phyloP scores from a whole-genome alignment of 2,329 filamentous ascomycete genomes.

The Penicillium griseofulvum region DNA sequence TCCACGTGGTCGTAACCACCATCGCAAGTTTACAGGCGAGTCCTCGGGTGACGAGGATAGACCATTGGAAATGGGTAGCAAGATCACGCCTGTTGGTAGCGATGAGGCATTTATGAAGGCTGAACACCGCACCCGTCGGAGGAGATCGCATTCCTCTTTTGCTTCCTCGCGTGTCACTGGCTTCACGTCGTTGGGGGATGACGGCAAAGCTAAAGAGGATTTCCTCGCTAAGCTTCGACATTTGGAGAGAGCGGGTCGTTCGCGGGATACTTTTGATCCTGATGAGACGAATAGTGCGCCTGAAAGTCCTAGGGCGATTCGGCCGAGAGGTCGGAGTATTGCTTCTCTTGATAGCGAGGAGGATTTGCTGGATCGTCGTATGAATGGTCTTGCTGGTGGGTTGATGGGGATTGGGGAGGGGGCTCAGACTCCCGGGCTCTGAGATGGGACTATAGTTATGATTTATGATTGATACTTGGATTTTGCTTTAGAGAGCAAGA shows the following conservation, averaged over 20 bases:
- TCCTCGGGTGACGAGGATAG: slow-evolving; percentile 76
- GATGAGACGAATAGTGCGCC: slow-evolving; percentile 21
- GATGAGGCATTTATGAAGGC: slow-evolving; percentile 6
- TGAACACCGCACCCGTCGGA: slow-evolving; percentile 11
- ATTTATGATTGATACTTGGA: slow-evolving; percentile 3
- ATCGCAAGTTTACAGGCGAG: slow-evolving; percentile 50
- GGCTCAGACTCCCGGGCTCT: slow-evolving; percentile 32
- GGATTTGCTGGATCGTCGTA: slow-evolving; percentile 55
- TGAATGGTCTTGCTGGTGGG: slow-evolving; percentile 54
- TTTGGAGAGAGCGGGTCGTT: slow-evolving; percentile 13
- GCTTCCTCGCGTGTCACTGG: slow-evolving; percentile 15
- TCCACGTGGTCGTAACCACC: slow-evolving; percentile 42
- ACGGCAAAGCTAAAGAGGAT: slow-evolving; percentile 8
- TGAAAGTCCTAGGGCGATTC: slow-evolving; percentile 20
- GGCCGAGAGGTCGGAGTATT: slow-evolving; percentile 44
- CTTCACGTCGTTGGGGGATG: slow-evolving; percentile 11
- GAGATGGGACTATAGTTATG: slow-evolving; percentile 2
- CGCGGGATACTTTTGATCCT: slow-evolving; percentile 10
- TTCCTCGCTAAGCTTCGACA: slow-evolving; percentile 22
- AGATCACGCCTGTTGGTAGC: slow-evolving; percentile 14
- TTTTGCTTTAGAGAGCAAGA: not conserved
- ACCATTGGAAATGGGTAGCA: slow-evolving; percentile 73
- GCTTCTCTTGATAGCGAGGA: slow-evolving; percentile 56
- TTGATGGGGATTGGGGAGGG: slow-evolving; percentile 49
- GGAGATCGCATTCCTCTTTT: slow-evolving; percentile 18